These are phyloP conservation scores for Aspergillus diversus DNA, from an alignment of 495 filamentous ascomycete species.

Conservation along the genomic window DNA sequence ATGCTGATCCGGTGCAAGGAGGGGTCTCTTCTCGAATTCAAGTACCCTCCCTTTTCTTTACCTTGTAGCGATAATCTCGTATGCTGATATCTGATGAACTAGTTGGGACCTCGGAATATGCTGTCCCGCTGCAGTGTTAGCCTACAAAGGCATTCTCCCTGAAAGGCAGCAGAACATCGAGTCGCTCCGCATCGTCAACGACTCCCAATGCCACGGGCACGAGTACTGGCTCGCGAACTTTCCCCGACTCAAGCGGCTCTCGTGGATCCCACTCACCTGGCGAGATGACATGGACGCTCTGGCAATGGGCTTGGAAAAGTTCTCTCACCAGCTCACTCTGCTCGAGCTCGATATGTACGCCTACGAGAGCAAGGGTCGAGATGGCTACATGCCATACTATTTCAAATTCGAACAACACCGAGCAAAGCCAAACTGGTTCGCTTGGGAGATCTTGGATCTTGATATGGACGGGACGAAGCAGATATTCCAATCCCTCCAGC, in stretches of 20 bases:
- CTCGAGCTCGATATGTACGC: conserved; percentile 8
- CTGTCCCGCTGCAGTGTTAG: not conserved
- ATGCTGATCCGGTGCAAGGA: not conserved
- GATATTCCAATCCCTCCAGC: not conserved
- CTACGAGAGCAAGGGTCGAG: not conserved
- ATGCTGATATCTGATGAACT: not conserved
- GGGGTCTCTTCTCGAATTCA: not conserved
- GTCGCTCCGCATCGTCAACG: not conserved
- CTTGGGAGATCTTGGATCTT: not conserved
- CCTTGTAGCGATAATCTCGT: not conserved
- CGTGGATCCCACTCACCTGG: not conserved
- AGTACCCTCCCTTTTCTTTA: not conserved
- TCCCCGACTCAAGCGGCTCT: not conserved
- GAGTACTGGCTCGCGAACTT: not conserved
- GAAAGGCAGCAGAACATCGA: not conserved
- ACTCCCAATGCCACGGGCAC: not conserved
- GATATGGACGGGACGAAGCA: not conserved
- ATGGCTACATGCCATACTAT: not conserved
- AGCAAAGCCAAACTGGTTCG: not conserved
- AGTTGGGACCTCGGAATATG: not conserved
- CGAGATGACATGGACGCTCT: not conserved
- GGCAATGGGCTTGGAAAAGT: not conserved
- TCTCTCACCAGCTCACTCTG: not conserved
- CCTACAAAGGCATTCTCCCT: not conserved
- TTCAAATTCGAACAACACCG: not conserved